Evolutionary conservation across 1,284 basidiomycete species (phyloP), one percentile per base, ranked within the genome.

Genomic region (Cryptococcus floricola): DNA sequence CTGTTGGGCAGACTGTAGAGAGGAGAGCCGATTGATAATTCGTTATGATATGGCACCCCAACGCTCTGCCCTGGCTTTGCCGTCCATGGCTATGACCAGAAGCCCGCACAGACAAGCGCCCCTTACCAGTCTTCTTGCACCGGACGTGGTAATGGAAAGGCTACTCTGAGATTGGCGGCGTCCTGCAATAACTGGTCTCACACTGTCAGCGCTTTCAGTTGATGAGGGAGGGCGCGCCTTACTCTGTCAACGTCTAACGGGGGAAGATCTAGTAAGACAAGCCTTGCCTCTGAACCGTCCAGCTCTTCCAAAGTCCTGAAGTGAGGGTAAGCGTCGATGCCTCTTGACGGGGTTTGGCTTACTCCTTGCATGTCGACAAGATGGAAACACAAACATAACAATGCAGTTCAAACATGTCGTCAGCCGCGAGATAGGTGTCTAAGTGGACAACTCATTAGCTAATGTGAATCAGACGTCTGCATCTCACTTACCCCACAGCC

Each of bases 331-430:
- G 38, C 27, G 16, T 38, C 27, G 19, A n/a, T 13, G 14, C 18
- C 12, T 45, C 39, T 49, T 16, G 28, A 47, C 8, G 12, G 25
- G 39, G 10, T 3, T 16, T 3, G 25, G 56, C 71, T 53, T 50
- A 74, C 71, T 77, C 75, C 61, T 73, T 74, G 50, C 73, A 75
- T 3, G 75, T 75, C 13, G 65, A 58, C 2, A 77, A 53, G 14
- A 77, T 70, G 0, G 73, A 68, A 0, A 77, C 74, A 48, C 74
- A 77, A 16, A 75, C 73, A 47, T 75, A 77, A 50, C 71, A 73
- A 54, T 77, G 75, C 28, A 75, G 60, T 10, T 64, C 63, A 46
- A 77, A 77, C 66, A 73, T 75, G 59, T 74, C 68, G 27, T 73
- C 67, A 0, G 69, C 60, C 4, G 75, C 73, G 27, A 77, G 65